These are phyloP conservation scores for Ammopiptanthus mongolicus DNA, from an alignment of 306 rosid species.

Conservation along the genomic window DNA sequence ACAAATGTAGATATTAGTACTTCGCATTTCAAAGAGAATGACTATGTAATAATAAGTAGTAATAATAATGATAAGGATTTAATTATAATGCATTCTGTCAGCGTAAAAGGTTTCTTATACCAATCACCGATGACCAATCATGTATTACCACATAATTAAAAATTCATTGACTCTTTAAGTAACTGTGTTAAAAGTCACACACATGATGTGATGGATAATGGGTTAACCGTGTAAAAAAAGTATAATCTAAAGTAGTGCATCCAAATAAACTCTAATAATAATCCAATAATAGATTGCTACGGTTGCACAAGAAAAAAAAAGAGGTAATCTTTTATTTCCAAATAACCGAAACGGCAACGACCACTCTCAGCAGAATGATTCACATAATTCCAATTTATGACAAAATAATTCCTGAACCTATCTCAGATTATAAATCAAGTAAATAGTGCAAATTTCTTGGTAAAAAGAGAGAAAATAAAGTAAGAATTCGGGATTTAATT, in stretches of 20 bases:
- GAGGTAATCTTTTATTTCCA: not conserved
- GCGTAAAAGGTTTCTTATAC: too few relatives aligned
- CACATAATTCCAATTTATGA: not conserved
- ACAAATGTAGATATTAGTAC: not conserved
- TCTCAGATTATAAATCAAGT: not conserved
- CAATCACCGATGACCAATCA: too few relatives aligned
- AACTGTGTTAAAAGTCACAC: too few relatives aligned
- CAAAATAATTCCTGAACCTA: not conserved
- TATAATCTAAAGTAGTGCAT: too few relatives aligned
- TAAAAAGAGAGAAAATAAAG: not conserved
- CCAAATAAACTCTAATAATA: too few relatives aligned
- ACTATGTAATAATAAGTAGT: not conserved
- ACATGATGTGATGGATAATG: too few relatives aligned
- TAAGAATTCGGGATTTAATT: not conserved
- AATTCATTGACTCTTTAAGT: too few relatives aligned
- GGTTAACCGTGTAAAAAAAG: too few relatives aligned
- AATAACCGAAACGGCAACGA: not conserved
- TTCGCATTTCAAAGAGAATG: not conserved
- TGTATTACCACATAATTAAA: too few relatives aligned
- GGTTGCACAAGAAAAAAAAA: not conserved
- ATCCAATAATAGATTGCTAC: not conserved
- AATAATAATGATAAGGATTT: too few relatives aligned
- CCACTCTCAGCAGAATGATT: not conserved
- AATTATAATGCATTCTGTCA: too few relatives aligned
- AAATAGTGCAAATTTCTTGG: not conserved